Conservation (phyloP, 2,329 filamentous ascomycete species). For the Pleoardoris graminearum region DNA sequence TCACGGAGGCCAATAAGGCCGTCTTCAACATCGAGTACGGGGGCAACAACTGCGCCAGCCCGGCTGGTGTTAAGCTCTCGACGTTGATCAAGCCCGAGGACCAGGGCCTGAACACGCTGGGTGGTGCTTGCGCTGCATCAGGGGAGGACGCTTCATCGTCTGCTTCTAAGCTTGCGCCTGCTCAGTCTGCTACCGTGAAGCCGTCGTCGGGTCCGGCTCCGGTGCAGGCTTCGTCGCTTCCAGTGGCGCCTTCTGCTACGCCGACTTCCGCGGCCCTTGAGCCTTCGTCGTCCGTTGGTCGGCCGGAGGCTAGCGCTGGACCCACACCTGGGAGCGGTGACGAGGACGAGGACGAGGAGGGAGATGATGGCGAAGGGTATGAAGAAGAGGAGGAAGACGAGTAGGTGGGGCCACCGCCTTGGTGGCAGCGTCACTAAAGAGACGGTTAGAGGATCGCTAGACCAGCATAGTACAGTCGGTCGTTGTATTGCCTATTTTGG, state of each 20-base stretch:
- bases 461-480: too few relatives aligned
- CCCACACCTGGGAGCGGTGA: neutral
- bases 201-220: neutral
- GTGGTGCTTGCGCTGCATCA: conserved; percentile 12
- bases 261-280: neutral
- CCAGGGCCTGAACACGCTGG: conserved; percentile 19
- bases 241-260: neutral
- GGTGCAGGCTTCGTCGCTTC: neutral
- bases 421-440: neutral
- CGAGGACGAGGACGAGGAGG: conserved; percentile 3
- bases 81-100: conserved; percentile 24
- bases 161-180: neutral
- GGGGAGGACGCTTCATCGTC: neutral
- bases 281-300: neutral
- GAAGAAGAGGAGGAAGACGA: neutral
- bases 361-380: neutral
- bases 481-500: too few relatives aligned
- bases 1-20: conserved; percentile 64
- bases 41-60: conserved; percentile 29
- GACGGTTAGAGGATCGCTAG: neutral
- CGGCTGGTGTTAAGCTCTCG: conserved; percentile 22
- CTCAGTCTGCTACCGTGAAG: neutral
- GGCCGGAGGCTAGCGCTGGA: neutral
- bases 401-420: neutral
- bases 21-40: conserved; percentile 74